A percentile compares a stretch with the other conserved stretches of the same genome.
These are phyloP conservation scores for Salix suchowensis DNA, from an alignment of 345 rosid genomes.

Conservation along the genomic window DNA sequence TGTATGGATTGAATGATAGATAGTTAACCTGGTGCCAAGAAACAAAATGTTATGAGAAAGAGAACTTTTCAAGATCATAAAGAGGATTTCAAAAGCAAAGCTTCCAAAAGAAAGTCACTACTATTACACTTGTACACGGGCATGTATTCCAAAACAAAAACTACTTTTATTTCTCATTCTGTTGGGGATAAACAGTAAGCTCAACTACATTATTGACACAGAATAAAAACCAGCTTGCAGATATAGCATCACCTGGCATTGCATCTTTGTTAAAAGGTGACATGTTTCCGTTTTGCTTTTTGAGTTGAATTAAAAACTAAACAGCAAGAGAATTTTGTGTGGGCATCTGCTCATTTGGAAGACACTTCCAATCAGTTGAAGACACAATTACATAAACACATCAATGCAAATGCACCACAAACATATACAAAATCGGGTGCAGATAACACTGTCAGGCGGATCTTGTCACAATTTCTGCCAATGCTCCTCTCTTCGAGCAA, in stretches of 20 bases:
- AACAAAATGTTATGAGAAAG: neutral
- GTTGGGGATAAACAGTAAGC: too few relatives aligned
- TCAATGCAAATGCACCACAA: too few relatives aligned
- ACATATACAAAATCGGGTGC: too few relatives aligned
- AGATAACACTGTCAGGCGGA: too few relatives aligned
- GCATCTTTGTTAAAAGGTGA: neutral
- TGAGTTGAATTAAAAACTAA: too few relatives aligned
- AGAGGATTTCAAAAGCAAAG: neutral
- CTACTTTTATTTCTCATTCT: too few relatives aligned
- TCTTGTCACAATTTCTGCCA: too few relatives aligned
- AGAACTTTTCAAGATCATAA: neutral
- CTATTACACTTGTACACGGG: neutral
- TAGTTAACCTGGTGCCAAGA: constrained; percentile 55
- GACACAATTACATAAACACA: too few relatives aligned
- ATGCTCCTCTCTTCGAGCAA: too few relatives aligned
- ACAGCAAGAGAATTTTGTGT: too few relatives aligned
- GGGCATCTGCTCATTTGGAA: too few relatives aligned
- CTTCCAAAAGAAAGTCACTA: neutral
- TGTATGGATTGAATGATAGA: constrained; percentile 77
- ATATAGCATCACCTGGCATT: neutral
- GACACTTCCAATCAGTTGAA: too few relatives aligned
- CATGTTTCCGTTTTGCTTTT: neutral
- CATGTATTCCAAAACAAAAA: neutral
- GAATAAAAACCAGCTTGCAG: neutral
- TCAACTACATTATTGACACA: neutral